Conservation (phyloP, 169 alveolate species). For the Plasmodium cynomolgi region DNA sequence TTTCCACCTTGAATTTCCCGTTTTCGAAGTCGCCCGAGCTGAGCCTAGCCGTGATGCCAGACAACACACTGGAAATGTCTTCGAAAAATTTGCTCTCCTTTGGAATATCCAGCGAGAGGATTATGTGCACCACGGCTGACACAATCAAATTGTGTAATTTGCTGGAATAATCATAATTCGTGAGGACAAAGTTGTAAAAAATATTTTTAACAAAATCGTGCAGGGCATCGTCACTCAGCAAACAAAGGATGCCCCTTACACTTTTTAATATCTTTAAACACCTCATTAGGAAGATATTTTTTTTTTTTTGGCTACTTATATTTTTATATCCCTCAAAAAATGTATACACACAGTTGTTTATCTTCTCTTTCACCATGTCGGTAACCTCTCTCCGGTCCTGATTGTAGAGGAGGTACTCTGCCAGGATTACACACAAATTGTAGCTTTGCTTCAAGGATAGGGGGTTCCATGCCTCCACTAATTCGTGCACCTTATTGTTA, state of each 20-base stretch:
- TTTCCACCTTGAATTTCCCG: constrained; percentile 19
- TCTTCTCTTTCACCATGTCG: constrained; percentile 14
- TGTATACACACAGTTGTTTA: constrained; percentile 5
- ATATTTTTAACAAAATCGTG: constrained; percentile 40
- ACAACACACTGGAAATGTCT: not conserved
- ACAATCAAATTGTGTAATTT: constrained; percentile 54
- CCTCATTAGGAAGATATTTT: constrained; percentile 66
- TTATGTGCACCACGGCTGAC: constrained; percentile 18
- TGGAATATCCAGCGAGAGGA: constrained; percentile 17
- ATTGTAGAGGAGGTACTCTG: constrained; percentile 36
- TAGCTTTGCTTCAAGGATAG: constrained; percentile 66
- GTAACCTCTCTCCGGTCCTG: not conserved
- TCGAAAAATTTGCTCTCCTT: constrained; percentile 9
- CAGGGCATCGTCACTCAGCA: constrained; percentile 14
- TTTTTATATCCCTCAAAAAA: constrained; percentile 55
- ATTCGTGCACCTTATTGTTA: constrained; percentile 43
- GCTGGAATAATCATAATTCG: constrained; percentile 41
- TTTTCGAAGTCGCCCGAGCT: constrained; percentile 10
- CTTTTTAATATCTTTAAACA: constrained; percentile 61
- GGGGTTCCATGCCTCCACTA: constrained; percentile 65
- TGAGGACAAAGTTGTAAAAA: constrained; percentile 28
- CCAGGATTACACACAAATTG: constrained; percentile 30
- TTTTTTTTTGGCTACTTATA: constrained; percentile 33
- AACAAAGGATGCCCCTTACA: constrained; percentile 7
- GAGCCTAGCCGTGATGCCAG: not conserved